Conservation (phyloP, 192 early-diverging fungal species). For the Coemansia sp. region DNA sequence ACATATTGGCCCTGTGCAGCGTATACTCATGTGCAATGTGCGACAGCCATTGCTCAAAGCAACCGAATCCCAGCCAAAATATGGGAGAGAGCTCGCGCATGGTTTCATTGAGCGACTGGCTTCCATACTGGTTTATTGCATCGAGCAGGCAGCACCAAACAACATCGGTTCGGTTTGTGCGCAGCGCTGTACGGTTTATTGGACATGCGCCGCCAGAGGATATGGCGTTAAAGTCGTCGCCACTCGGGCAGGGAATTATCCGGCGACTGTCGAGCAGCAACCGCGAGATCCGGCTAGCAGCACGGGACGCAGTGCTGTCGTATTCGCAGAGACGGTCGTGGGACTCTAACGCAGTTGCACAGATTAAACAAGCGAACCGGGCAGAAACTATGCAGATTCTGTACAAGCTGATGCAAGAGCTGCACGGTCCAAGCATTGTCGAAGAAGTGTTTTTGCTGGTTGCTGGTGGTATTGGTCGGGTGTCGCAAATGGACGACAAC, state of each 20-base stretch:
- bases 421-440: slow-evolving; percentile 23
- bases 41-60: background rate
- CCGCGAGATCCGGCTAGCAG: slow-evolving; percentile 48
- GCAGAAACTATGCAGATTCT: slow-evolving; percentile 28
- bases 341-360: slow-evolving; percentile 17
- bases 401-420: slow-evolving; percentile 5
- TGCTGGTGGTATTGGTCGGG: slow-evolving; percentile 43
- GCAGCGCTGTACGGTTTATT: slow-evolving; percentile 37
- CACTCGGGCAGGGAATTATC: slow-evolving; percentile 42
- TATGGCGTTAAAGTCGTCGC: slow-evolving; percentile 29
- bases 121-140: slow-evolving; percentile 55
- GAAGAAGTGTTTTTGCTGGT: slow-evolving; percentile 46
- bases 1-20: background rate
- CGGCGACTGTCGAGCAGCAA: slow-evolving; percentile 43
- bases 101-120: slow-evolving; percentile 44
- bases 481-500: slow-evolving; percentile 20
- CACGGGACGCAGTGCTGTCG: slow-evolving; percentile 31
- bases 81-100: background rate
- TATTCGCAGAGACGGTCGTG: slow-evolving; percentile 14
- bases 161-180: slow-evolving; percentile 30
- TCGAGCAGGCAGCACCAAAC: slow-evolving; percentile 26
- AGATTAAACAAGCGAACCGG: slow-evolving; percentile 30
- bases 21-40: slow-evolving; percentile 12
- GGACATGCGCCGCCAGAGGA: slow-evolving; percentile 41
- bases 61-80: background rate